Conservation (phyloP, 352 stramenopile genomes). For the Pythium aquatile region DNA sequence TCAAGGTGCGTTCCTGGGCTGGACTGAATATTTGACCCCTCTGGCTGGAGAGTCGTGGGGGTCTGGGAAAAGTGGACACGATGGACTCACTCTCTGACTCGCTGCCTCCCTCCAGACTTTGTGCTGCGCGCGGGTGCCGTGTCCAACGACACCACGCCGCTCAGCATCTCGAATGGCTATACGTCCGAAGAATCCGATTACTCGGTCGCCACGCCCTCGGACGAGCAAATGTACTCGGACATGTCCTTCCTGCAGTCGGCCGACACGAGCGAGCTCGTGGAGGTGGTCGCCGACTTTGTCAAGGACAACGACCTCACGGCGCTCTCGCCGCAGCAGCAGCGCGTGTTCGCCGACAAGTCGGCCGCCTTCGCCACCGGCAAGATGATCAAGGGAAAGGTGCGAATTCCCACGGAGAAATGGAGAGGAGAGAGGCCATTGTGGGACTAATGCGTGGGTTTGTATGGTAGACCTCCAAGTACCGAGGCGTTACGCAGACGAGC, state of each 20-base stretch:
- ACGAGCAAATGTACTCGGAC: conserved; percentile 77
- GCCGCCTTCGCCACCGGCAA: conserved; percentile 35
- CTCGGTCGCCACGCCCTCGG: conserved; percentile 55
- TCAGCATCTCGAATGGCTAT: conserved; percentile 71
- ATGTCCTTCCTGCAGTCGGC: conserved; percentile 65
- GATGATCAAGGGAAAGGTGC: conserved; percentile 80
- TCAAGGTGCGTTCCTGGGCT: conserved; percentile 35
- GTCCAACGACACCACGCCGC: conserved; percentile 41
- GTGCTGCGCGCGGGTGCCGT: conserved; percentile 21
- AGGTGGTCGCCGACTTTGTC: conserved; percentile 56
- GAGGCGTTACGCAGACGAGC: conserved; percentile 81
- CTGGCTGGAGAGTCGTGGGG: not conserved
- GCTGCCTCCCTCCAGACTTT: conserved; percentile 17
- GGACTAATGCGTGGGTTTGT: not conserved
- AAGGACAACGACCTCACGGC: conserved; percentile 43
- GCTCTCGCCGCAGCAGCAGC: conserved; percentile 42
- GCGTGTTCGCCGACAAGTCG: conserved; percentile 43
- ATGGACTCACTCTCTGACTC: conserved; percentile 12
- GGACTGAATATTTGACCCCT: conserved; percentile 1
- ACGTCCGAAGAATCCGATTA: conserved; percentile 86
- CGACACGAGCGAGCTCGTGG: conserved; percentile 61
- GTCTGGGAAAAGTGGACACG: conserved; percentile 30
- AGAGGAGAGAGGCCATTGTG: too few species aligned
- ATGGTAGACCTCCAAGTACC: conserved; percentile 81
- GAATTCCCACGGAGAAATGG: conserved; percentile 6